phyloP scores from a whole-genome alignment of 257 asterid species.

The Misopates orontium region DNA sequence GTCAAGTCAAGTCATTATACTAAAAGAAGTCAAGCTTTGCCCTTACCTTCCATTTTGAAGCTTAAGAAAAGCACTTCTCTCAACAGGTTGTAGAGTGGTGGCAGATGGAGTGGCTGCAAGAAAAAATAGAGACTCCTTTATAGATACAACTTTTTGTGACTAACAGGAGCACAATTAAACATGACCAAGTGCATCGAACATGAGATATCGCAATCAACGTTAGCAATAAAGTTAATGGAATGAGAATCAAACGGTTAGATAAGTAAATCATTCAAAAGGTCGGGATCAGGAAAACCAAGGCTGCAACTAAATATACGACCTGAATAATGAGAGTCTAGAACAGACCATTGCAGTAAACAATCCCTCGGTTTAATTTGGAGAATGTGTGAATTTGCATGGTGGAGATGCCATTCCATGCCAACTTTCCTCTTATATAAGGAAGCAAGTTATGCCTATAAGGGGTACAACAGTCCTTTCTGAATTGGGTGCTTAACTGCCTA shows the following conservation, averaged over 20 bases:
- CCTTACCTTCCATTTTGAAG: constrained; percentile 97
- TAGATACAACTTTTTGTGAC: constrained; percentile 24
- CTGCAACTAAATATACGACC: constrained; percentile 63
- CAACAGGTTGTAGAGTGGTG: constrained; percentile 51
- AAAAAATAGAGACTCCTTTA: constrained; percentile 29
- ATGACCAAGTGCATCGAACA: constrained; percentile 3
- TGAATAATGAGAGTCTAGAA: constrained; percentile 88
- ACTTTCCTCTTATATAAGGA: constrained; percentile 60
- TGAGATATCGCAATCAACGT: constrained; percentile 1
- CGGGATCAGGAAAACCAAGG: constrained; percentile 38
- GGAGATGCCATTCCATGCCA: constrained; percentile 79
- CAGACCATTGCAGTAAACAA: constrained; percentile 96
- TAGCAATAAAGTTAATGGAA: constrained; percentile 19
- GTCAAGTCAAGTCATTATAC: background rate
- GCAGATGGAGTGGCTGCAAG: constrained; percentile 73
- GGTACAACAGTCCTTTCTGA: constrained; percentile 58
- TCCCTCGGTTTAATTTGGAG: constrained; percentile 66
- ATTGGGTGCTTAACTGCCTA: constrained; percentile 72
- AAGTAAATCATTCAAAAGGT: constrained; percentile 34
- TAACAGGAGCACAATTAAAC: constrained; percentile 23
- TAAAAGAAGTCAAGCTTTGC: background rate
- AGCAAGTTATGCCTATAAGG: constrained; percentile 63
- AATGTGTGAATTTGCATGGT: constrained; percentile 63
- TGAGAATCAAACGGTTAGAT: constrained; percentile 33
- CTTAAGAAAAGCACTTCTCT: constrained; percentile 74